phyloP scores from a whole-genome alignment of 2,329 filamentous ascomycete genomes.

The Camillea tinctor region DNA sequence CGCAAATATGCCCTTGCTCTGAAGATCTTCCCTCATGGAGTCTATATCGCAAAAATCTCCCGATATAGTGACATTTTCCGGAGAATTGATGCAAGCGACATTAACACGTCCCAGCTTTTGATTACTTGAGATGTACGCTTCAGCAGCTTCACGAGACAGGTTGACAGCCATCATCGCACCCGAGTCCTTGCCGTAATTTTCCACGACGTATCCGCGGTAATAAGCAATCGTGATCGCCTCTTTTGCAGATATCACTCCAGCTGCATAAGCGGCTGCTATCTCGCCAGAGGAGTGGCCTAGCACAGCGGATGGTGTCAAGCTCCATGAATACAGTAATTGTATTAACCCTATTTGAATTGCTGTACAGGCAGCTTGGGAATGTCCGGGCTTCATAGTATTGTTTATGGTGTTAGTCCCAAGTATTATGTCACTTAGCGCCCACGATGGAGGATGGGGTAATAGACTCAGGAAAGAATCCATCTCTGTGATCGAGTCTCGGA shows the following conservation, averaged over 20 bases:
- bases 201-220: conserved; percentile 7
- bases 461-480: no score
- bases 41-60: not conserved
- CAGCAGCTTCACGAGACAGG: conserved; percentile 1
- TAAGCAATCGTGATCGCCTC: conserved; percentile 15
- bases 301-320: conserved; percentile 5
- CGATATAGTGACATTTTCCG: not conserved
- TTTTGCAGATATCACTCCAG: conserved; percentile 22
- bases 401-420: no score
- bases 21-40: not conserved
- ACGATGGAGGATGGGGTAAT: no score
- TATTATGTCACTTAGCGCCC: no score
- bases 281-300: conserved; percentile 34
- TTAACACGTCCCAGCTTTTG: not conserved
- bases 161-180: conserved; percentile 19
- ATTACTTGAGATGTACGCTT: not conserved
- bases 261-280: conserved; percentile 42
- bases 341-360: conserved; percentile 18
- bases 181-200: not conserved
- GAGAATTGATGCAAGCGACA: conserved; percentile 9
- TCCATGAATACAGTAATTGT: conserved; percentile 10
- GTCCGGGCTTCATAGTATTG: no score
- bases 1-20: no score
- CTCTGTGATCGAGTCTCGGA: conserved; percentile 7
- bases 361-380: no score